Base-by-base conservation (phyloP, 352 stramenopile species). In the Phytopythium oedochilum region DNA sequence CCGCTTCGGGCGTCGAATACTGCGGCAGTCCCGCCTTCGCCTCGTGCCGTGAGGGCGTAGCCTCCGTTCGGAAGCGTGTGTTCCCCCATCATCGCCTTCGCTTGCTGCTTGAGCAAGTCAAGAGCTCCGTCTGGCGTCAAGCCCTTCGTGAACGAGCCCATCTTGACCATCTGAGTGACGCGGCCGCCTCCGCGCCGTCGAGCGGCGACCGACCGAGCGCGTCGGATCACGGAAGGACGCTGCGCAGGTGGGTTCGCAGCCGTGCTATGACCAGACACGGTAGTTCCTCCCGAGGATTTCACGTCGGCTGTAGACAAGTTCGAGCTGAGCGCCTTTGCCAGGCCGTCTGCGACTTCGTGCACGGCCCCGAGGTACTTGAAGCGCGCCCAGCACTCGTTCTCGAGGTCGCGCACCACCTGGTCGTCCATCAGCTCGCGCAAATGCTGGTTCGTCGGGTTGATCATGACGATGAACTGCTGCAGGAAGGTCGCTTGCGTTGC, bases 361-460 rank as follows among this genome's bases (percentile, higher is more conserved):
- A 86, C 56, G 3, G 59, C 44, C 11, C 65, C 60, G 2, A 84
- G 52, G 22, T 75, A 72, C 20, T 70, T 73, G 35, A 64, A 79
- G 7, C 79, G 68, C 1, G 59, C 40, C 79, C 79, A 90, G 55
- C 71, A 81, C 42, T 90, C 79, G 0, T 39, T 59, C 43, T 88
- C 77, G 0, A 90, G 62, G 0, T 53, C 26, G 6, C 51, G 53
- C 5, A 88, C n/a, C 22, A 76, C 58, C 0, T 64, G 52, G 17
- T 86, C 73, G 18, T 70, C 64, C 8, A 88, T 53, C 31, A 68
- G 54, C 10, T 72, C 56, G 3, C 62, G 54, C 12, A 88, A 34
- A 26, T 81, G 66, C n/a, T 73, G 79, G 54, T 78, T 88, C 7
- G 87, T 51, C 0, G 79, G 79, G 40, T 78, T 88, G n/a, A 82